Evolutionary conservation across 768 basidiomycete genomes (phyloP).

Genomic region (Pleurotus eryngii): DNA sequence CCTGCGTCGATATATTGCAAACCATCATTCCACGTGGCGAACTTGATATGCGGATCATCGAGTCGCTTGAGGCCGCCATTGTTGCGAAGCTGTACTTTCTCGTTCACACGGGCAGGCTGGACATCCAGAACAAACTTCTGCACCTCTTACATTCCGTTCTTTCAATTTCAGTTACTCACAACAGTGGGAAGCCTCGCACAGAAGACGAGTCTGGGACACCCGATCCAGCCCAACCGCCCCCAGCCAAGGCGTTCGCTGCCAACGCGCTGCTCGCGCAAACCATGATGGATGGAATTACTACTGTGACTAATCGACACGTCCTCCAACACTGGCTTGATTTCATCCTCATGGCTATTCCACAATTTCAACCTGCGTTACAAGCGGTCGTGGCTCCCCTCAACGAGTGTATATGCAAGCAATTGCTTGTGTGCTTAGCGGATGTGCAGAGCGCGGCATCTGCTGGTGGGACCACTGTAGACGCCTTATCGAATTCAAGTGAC

Average conservation of each 20-base stretch:
- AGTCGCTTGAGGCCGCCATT: slow-evolving; percentile 66
- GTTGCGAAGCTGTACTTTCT: slow-evolving; percentile 73
- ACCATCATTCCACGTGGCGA: slow-evolving; percentile 81
- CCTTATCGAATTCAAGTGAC: slow-evolving; percentile 59
- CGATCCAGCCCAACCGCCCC: slow-evolving; percentile 27
- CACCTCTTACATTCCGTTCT: slow-evolving; percentile 87
- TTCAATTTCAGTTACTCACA: slow-evolving; percentile 50
- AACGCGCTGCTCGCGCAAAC: slow-evolving; percentile 76
- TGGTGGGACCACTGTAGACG: slow-evolving; percentile 36
- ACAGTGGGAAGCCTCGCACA: slow-evolving; percentile 18
- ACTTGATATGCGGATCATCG: slow-evolving; percentile 53
- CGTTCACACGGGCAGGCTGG: slow-evolving; percentile 66
- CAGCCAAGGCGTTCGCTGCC: slow-evolving; percentile 41
- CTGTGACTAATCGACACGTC: slow-evolving; percentile 67
- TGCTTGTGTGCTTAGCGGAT: slow-evolving; percentile 55
- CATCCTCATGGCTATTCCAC: slow-evolving; percentile 84
- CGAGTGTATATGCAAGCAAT: slow-evolving; percentile 75
- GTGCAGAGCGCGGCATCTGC: slow-evolving; percentile 40
- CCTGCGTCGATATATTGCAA: slow-evolving; percentile 79
- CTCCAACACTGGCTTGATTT: slow-evolving; percentile 98
- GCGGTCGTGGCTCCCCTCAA: slow-evolving; percentile 68
- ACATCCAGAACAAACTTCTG: slow-evolving; percentile 90
- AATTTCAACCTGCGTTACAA: slow-evolving; percentile 72
- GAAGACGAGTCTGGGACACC: slow-evolving; percentile 28
- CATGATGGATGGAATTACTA: slow-evolving; percentile 75